Evolutionary conservation across 345 rosid species (phyloP).

Genomic region (Eucalyptus erythrocorys): DNA sequence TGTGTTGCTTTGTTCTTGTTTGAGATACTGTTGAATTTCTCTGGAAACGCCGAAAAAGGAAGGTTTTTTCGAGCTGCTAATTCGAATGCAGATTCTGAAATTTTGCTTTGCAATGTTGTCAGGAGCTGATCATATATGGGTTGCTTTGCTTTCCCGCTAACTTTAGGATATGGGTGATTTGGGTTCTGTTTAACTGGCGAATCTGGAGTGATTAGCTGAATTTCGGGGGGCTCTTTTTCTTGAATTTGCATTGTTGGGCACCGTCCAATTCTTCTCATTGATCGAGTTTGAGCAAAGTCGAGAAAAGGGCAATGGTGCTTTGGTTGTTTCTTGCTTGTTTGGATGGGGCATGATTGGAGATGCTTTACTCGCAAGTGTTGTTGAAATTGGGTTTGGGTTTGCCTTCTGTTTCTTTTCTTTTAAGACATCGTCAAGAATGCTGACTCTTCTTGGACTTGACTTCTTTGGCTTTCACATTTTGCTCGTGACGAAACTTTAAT

Average conservation of each 20-base stretch:
- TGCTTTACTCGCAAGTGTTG: background rate
- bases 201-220: background rate
- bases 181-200: background rate
- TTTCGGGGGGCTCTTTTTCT: background rate
- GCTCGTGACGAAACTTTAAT: background rate
- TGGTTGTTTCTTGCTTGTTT: background rate
- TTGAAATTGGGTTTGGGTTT: background rate
- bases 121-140: background rate
- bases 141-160: background rate
- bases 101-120: background rate
- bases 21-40: background rate
- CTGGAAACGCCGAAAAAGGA: background rate
- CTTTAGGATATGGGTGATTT: background rate
- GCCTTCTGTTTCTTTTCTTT: background rate
- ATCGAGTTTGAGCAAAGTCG: background rate
- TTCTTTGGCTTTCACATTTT: background rate
- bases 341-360: background rate
- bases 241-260: background rate
- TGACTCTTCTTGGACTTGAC: background rate
- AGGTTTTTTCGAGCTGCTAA: background rate
- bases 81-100: background rate
- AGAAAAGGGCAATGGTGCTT: background rate
- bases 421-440: background rate
- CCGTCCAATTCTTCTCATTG: background rate
- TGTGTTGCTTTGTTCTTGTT: background rate